Base-by-base conservation (phyloP, 1,139 yeast genomes). In the Yarrowia galli region DNA sequence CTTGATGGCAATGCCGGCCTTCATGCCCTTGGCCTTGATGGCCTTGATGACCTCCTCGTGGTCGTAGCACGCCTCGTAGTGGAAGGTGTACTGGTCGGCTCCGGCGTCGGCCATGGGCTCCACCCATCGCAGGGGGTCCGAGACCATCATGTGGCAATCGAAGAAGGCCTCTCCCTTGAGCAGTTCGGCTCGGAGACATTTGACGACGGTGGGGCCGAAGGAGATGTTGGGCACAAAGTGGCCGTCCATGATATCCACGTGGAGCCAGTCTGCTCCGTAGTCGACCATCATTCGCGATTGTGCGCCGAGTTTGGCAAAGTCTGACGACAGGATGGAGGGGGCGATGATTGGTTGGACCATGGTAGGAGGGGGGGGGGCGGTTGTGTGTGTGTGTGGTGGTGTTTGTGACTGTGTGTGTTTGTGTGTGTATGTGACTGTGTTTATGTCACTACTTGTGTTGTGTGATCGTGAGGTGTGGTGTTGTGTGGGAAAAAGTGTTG, bases 91-190 rank as follows among this genome's bases (percentile, higher is more conserved):
- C 77, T 90, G 96, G 79, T 93, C 97, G 60, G 98, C 98, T 69
- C 99, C 98, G 56, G 96, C 96, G 72, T 89, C 86, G 56, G 97
- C 98, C 75, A 96, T 89, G 71, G 90, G 97, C 67, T 86, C 90
- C 69, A 95, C 96, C 99, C 99, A 95, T 77, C 89, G 88, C 77
- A 89, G 96, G 20, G 99, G 99, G 73, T 91, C 87, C 45, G 93
- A 82, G 48, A 95, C 98, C 99, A 95, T 95, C 98, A 95, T 93
- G 80, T 95, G 99, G 79, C 98, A 92, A 79, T 95, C 99, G 76
- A 95, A 93, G 77, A 92, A 93, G n/a, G 89, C 87, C 65, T 83
- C 81, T 51, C 82, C 85, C 74, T 86, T 81, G 66, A 98, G 98
- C 67, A 93, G 84, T 69, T 87, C 87, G 72, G 86, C 84, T 75